A percentile compares a stretch with the other conserved stretches of the same genome.
Evolutionary conservation across 176 grass and related monocot species (phyloP).

Genomic region (Rhynchospora breviuscula): DNA sequence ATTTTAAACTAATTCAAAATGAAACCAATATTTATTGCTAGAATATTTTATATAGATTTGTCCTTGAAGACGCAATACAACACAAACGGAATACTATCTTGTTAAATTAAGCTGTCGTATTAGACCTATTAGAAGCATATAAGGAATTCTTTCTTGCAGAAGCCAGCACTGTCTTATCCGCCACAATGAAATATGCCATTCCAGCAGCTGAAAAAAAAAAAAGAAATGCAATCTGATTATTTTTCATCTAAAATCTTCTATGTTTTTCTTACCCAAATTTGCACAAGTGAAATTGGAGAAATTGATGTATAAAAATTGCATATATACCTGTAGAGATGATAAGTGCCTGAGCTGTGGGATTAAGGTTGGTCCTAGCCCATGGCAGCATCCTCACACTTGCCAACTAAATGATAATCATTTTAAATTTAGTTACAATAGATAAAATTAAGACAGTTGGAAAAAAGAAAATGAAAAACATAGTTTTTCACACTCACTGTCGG

Average conservation of each 20-base stretch:
- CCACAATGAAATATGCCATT: slow-evolving; percentile 61
- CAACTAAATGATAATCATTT: slow-evolving; percentile 25
- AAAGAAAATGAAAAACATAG: not conserved
- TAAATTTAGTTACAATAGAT: not conserved
- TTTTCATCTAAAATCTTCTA: no score
- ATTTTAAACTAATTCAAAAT: no score
- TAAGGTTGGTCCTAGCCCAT: slow-evolving; percentile 56
- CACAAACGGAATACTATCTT: not conserved
- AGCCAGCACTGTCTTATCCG: slow-evolving; percentile 63
- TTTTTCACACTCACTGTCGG: slow-evolving; percentile 34
- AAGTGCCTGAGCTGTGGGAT: slow-evolving; percentile 59
- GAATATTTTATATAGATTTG: no score
- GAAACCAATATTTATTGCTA: no score
- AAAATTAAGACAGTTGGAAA: not conserved
- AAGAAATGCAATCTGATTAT: not conserved
- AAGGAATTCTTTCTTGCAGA: slow-evolving; percentile 54
- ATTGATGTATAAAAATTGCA: not conserved
- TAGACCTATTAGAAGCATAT: not conserved
- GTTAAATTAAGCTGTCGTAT: not conserved
- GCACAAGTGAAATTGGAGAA: not conserved
- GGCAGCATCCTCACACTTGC: slow-evolving; percentile 73
- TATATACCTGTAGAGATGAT: slow-evolving; percentile 51
- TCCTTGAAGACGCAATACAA: no score
- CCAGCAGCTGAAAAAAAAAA: slow-evolving; percentile 35
- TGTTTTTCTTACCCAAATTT: not conserved